Evolutionary conservation across 306 rosid species (phyloP).

Genomic region (Lagenaria siceraria): DNA sequence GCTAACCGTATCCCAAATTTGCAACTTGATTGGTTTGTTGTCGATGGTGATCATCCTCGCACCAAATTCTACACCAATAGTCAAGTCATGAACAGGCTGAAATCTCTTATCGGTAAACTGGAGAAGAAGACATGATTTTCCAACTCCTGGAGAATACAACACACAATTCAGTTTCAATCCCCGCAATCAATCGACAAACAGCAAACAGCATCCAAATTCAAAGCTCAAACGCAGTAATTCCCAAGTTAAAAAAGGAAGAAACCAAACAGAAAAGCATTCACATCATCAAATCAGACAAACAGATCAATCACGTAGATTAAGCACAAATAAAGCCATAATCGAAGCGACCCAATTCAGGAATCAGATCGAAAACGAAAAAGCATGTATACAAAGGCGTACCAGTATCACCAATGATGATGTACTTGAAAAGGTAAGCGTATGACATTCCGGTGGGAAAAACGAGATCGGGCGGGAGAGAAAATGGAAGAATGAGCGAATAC

Average conservation of each 20-base stretch:
- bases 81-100: conserved; percentile 93
- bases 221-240: neutral
- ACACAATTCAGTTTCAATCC: neutral
- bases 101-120: conserved; percentile 96
- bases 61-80: conserved; percentile 97
- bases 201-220: neutral
- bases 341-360: neutral
- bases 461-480: neutral
- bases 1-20: conserved; percentile 98
- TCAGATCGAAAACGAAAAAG: neutral
- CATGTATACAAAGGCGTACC: conserved; percentile 23
- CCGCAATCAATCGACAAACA: neutral
- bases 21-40: conserved; percentile 82
- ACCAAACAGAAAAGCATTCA: neutral
- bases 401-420: conserved; percentile 97
- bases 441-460: conserved; percentile 30
- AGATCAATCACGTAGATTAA: neutral
- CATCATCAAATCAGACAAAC: neutral
- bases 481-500: neutral
- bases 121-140: conserved; percentile 93
- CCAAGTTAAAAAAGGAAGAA: neutral
- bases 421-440: conserved; percentile 95
- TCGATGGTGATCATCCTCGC: conserved; percentile 97
- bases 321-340: neutral
- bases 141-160: conserved; percentile 49